phyloP scores from a whole-genome alignment of 2,329 filamentous ascomycete species.

The Cordyceps tenuipes region DNA sequence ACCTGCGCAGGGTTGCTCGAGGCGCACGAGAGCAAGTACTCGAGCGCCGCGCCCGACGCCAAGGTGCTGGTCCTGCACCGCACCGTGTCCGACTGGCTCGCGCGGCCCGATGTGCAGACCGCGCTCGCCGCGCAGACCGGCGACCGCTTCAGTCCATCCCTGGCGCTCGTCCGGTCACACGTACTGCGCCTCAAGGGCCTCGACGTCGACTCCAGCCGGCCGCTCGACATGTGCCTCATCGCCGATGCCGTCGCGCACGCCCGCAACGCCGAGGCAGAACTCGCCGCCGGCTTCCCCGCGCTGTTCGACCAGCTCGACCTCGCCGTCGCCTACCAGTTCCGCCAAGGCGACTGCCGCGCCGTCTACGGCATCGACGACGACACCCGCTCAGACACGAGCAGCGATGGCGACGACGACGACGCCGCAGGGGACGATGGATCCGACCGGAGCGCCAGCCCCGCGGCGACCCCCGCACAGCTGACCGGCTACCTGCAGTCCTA shows the following conservation, averaged over 20 bases:
- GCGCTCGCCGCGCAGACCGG: neutral
- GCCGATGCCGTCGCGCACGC: neutral
- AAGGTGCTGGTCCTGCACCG: conserved; percentile 3
- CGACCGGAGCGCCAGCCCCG: neutral
- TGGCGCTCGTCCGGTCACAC: neutral
- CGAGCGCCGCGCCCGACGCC: neutral
- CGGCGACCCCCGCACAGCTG: neutral
- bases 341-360: neutral
- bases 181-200: neutral
- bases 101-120: neutral
- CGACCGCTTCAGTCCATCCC: neutral
- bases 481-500: neutral
- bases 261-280: neutral
- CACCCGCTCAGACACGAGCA: neutral
- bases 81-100: conserved; percentile 8
- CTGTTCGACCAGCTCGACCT: conserved; percentile 3
- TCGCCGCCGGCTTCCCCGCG: neutral
- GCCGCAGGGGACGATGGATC: neutral
- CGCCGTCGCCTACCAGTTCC: neutral
- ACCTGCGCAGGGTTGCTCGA: conserved; percentile 4
- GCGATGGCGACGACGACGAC: neutral
- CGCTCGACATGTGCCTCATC: neutral
- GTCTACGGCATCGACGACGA: neutral
- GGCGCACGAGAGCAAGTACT: neutral
- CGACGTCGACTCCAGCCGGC: neutral